Percentiles rank a stretch among this genome's conserved stretches.
These are phyloP conservation scores for Heliamphora exappendiculata DNA, from an alignment of 148 eudicot genomes.

Conservation along the genomic window DNA sequence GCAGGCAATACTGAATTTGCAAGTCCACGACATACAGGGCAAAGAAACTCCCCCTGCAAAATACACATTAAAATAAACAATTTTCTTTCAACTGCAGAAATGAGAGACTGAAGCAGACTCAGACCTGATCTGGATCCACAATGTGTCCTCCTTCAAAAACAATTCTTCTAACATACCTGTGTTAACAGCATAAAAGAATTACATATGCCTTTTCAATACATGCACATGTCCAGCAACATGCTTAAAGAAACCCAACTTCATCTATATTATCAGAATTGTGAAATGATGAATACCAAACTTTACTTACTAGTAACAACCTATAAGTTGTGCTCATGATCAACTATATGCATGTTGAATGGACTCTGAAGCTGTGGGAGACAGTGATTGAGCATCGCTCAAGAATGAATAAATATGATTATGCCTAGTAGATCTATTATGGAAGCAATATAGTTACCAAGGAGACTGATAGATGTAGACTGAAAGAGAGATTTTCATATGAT, in stretches of 20 bases:
- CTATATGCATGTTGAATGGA: not conserved
- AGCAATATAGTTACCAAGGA: no score
- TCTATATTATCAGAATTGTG: not conserved
- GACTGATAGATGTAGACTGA: no score
- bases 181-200: not conserved
- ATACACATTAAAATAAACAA: constrained; percentile 10
- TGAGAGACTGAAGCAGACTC: constrained; percentile 6
- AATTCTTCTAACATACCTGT: constrained; percentile 66
- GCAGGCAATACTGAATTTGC: constrained; percentile 77
- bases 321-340: not conserved
- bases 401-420: no score
- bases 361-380: no score
- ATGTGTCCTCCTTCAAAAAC: constrained; percentile 84
- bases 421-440: no score
- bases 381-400: no score
- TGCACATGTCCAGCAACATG: not conserved
- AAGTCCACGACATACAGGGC: constrained; percentile 97
- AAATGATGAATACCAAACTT: not conserved
- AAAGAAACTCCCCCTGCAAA: constrained; percentile 84
- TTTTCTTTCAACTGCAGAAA: not conserved
- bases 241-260: not conserved
- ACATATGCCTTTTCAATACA: not conserved
- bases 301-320: not conserved
- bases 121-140: constrained; percentile 89
- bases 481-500: no score